These are phyloP conservation scores for Leishmania major DNA, from an alignment of 208 protist genomes.

Conservation along the genomic window DNA sequence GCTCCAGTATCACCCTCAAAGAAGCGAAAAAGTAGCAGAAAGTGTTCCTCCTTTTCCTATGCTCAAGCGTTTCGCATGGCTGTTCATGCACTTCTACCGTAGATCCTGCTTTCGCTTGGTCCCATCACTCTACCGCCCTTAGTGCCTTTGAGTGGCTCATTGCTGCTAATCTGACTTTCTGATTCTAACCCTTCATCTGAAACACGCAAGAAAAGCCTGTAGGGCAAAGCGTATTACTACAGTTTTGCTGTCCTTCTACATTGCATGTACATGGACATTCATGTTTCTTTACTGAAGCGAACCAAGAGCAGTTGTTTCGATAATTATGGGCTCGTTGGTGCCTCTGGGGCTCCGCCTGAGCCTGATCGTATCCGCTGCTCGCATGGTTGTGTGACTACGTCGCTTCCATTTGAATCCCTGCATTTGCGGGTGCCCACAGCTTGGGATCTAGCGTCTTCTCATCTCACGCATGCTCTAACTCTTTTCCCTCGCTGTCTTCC, in stretches of 20 bases:
- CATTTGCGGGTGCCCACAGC: background rate
- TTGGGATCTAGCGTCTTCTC: background rate
- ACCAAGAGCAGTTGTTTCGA: background rate
- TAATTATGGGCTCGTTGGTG: background rate
- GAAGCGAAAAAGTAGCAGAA: background rate
- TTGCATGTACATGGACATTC: background rate
- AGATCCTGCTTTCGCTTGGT: background rate
- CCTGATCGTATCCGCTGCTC: background rate
- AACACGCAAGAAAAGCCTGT: background rate
- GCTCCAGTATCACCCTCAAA: no score
- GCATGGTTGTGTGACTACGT: background rate
- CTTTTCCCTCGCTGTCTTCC: background rate
- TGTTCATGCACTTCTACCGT: background rate
- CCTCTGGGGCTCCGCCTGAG: background rate
- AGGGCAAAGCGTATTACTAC: background rate
- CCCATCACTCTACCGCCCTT: background rate
- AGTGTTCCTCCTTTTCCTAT: no score
- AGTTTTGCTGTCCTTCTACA: background rate
- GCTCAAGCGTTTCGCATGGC: background rate
- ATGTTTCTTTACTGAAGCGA: background rate
- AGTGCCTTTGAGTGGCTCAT: background rate
- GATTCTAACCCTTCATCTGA: background rate
- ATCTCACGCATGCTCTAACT: background rate
- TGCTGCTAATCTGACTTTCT: background rate
- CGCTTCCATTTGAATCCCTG: background rate